phyloP scores from a whole-genome alignment of 1,139 yeast species.

The Taphrina populina region DNA sequence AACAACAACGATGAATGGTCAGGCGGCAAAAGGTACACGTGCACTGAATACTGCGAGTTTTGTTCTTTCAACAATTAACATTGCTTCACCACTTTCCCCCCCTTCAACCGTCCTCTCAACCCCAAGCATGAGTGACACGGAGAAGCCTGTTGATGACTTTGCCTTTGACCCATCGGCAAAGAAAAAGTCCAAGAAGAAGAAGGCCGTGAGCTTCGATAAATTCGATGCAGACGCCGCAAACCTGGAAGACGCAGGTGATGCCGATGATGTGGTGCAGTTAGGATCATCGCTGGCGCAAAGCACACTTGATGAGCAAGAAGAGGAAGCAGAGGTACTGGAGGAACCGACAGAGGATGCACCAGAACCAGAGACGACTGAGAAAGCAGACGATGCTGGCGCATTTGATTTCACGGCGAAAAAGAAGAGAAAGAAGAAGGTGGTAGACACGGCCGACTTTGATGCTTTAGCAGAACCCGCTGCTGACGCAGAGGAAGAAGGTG shows the following conservation, averaged over 20 bases:
- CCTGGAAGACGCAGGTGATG: conserved; percentile 45
- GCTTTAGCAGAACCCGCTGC: conserved; percentile 62
- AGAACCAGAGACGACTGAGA: conserved; percentile 38
- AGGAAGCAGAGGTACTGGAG: conserved; percentile 46
- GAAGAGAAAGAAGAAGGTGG: conserved; percentile 62
- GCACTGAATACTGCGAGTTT: too few species aligned
- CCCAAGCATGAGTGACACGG: conserved; percentile 27
- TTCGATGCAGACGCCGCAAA: conserved; percentile 47
- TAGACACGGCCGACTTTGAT: conserved; percentile 74
- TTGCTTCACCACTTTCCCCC: too few species aligned
- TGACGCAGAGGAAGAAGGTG: conserved; percentile 54
- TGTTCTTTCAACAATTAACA: too few species aligned
- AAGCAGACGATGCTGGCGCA: conserved; percentile 48
- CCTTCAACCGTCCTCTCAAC: too few species aligned
- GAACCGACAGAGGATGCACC: conserved; percentile 44
- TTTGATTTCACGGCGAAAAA: conserved; percentile 50
- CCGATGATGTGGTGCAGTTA: conserved; percentile 39
- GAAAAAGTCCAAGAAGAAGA: conserved; percentile 61
- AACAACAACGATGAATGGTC: too few species aligned
- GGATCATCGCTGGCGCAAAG: conserved; percentile 36
- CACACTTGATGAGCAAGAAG: conserved; percentile 46
- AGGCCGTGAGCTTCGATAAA: conserved; percentile 41
- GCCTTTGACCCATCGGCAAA: conserved; percentile 69
- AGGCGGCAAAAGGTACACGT: too few species aligned
- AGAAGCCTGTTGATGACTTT: conserved; percentile 35